A percentile compares a stretch with the other conserved stretches of the same genome.
phyloP scores from a whole-genome alignment of 768 basidiomycete species.

The Imleria badia region DNA sequence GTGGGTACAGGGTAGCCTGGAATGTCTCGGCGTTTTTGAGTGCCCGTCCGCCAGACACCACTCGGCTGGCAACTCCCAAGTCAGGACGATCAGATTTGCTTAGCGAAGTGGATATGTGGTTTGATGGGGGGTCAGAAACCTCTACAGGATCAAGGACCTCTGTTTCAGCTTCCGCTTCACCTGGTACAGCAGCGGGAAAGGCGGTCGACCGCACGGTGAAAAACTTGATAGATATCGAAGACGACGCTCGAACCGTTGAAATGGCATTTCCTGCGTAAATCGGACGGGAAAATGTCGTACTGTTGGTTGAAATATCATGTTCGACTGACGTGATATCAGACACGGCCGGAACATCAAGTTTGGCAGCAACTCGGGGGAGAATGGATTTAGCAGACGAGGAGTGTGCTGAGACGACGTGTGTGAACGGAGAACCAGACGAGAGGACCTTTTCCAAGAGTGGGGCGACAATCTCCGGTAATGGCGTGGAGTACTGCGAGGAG shows the following conservation, averaged over 20 bases:
- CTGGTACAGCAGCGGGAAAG: slow-evolving; percentile 63
- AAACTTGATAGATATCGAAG: slow-evolving; percentile 82
- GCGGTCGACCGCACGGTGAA: slow-evolving; percentile 94
- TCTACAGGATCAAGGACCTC: slow-evolving; percentile 64
- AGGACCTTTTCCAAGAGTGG: slow-evolving; percentile 81
- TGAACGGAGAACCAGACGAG: slow-evolving; percentile 61
- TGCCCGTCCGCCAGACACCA: slow-evolving; percentile 94
- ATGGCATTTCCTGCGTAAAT: slow-evolving; percentile 99
- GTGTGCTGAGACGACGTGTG: slow-evolving; percentile 91
- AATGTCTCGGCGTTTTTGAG: slow-evolving; percentile 96
- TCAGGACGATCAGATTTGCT: slow-evolving; percentile 93
- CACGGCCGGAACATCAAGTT: slow-evolving; percentile 85
- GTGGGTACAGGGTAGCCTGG: slow-evolving; percentile 77
- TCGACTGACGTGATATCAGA: slow-evolving; percentile 87
- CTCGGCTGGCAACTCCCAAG: slow-evolving; percentile 79
- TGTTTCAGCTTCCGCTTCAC: slow-evolving; percentile 55
- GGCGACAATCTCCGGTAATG: slow-evolving; percentile 74
- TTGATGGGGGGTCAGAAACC: slow-evolving; percentile 48
- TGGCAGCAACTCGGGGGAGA: slow-evolving; percentile 88
- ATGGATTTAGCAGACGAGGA: slow-evolving; percentile 91
- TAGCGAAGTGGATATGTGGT: slow-evolving; percentile 71
- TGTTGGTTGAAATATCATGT: slow-evolving; percentile 66
- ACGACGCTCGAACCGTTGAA: slow-evolving; percentile 79
- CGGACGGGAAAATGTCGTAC: slow-evolving; percentile 86
- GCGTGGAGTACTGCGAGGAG: slow-evolving; percentile 65